Base-by-base conservation (phyloP, 805 yeast genomes). In the Yarrowia sp. region DNA sequence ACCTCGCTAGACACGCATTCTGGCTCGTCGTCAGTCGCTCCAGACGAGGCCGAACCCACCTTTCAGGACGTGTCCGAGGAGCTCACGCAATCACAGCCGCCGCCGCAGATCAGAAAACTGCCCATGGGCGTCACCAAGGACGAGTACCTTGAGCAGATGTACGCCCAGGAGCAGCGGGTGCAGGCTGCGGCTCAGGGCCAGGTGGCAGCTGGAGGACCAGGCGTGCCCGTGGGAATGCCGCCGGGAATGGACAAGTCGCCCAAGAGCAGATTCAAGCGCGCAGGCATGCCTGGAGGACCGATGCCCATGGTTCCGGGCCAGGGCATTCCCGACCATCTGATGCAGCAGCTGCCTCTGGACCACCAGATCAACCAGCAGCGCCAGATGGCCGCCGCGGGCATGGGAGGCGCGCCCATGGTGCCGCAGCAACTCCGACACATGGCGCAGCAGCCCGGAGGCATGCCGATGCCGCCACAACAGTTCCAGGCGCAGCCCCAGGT, bases 311-410 rank as follows among this genome's bases (percentile, higher is more conserved):
- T 40, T 10, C 32, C 64, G 3, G 49, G 68, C 15, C 45, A 52
- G 64, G 49, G 64, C 3, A 42, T 59, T 14, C 65, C 50, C 1
- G 65, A 59, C n/a, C 50, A 59, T 14, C 45, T 58, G 32, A 36
- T 48, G 55, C 70, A 64, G 43, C 49, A 55, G 35, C 41, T 58
- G 59, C 69, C 45, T 8, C 26, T 58, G 46, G 69, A 68, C 41
- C 69, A 58, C 35, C 69, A 58, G 55, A n/a, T 63, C 38, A 74
- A 76, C 38, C 77, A 75, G 49, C 70, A 70, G 49, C 69, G 69
- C n/a, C 76, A 72, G 71, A 73, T 70, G 68, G 19, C 70, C 70
- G 69, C 41, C 58, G 52, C 61, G 36, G 58, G 61, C 36, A 14
- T 67, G 38, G 48, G 48, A 1, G 63, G 48, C 5, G 42, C 59